Conservation (phyloP, 768 basidiomycete genomes). For the Rossbeevera mucosa region DNA sequence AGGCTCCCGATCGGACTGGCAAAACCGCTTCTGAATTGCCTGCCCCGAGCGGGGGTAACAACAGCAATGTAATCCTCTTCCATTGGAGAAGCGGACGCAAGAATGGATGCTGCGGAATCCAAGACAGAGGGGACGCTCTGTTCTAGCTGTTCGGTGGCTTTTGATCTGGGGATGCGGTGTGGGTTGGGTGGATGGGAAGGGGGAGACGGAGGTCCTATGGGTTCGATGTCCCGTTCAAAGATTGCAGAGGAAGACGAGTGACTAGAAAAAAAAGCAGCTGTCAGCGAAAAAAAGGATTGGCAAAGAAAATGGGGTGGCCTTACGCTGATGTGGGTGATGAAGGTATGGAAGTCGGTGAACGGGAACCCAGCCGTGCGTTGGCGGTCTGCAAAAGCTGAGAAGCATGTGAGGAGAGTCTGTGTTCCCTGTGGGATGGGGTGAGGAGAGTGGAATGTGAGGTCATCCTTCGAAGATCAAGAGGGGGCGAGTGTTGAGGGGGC, state of each 20-base stretch:
- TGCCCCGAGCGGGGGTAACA: slow-evolving; percentile 47
- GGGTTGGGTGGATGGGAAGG: slow-evolving; percentile 51
- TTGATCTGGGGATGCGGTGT: slow-evolving; percentile 68
- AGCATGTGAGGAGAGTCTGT: slow-evolving; percentile 38
- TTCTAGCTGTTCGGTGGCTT: slow-evolving; percentile 70
- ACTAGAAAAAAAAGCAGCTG: slow-evolving; percentile 5
- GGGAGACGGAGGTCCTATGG: slow-evolving; percentile 36
- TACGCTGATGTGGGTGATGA: slow-evolving; percentile 79
- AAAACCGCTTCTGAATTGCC: slow-evolving; percentile 46
- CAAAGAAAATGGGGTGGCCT: slow-evolving; percentile 24
- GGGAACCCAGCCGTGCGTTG: slow-evolving; percentile 48
- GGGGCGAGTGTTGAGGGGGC: slow-evolving; percentile 27
- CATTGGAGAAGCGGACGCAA: slow-evolving; percentile 43
- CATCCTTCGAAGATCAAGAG: slow-evolving; percentile 52
- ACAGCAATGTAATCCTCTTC: slow-evolving; percentile 58
- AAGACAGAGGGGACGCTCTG: slow-evolving; percentile 81
- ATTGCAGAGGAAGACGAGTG: slow-evolving; percentile 86
- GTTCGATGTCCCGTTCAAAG: slow-evolving; percentile 89
- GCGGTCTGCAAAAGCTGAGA: slow-evolving; percentile 48
- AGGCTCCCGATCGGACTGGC: slow-evolving; percentile 60
- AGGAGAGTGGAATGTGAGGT: slow-evolving; percentile 45
- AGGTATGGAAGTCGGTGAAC: slow-evolving; percentile 70
- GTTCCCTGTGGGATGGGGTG: slow-evolving; percentile 35
- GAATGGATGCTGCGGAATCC: slow-evolving; percentile 74
- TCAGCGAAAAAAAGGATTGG: slow-evolving; percentile 6